Conservation (phyloP, 179 eudicot genomes). For the Amaranthus tricolor region DNA sequence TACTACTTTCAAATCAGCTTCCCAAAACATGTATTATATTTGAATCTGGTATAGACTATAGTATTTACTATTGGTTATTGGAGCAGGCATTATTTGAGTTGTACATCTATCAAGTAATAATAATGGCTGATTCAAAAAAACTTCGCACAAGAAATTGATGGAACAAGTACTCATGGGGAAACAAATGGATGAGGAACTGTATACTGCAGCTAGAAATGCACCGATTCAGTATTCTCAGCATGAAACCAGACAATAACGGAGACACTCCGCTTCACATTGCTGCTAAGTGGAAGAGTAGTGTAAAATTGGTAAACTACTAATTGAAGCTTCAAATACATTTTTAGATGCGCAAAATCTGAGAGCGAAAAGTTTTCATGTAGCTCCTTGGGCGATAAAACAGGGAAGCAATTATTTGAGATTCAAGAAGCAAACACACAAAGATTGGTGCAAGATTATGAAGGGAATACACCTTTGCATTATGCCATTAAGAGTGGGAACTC, state of each 20-base stretch:
- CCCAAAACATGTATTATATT: too few species aligned
- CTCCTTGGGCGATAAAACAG: slow-evolving; percentile 9
- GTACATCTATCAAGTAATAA: too few species aligned
- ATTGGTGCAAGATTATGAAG: slow-evolving; percentile 13
- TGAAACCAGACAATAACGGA: slow-evolving; percentile 3
- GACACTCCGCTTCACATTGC: slow-evolving; percentile 26
- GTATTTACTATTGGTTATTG: too few species aligned
- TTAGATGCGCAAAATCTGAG: too few species aligned
- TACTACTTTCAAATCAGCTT: too few species aligned
- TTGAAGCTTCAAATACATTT: neutral
- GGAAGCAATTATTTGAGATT: neutral
- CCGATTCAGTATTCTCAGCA: slow-evolving; percentile 1
- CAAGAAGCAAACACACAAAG: slow-evolving; percentile 15
- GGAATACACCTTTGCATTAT: slow-evolving; percentile 17
- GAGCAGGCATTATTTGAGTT: too few species aligned
- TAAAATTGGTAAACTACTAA: neutral
- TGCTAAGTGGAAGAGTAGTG: neutral
- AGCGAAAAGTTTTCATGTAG: neutral
- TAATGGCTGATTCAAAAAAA: too few species aligned
- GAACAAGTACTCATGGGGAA: too few species aligned
- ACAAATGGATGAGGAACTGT: too few species aligned
- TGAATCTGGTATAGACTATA: too few species aligned
- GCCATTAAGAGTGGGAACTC: slow-evolving; percentile 14
- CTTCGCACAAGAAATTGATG: too few species aligned
- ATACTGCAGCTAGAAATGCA: too few species aligned